Conservation (phyloP, 140 eudicot genomes). For the Senecio squalidus region DNA sequence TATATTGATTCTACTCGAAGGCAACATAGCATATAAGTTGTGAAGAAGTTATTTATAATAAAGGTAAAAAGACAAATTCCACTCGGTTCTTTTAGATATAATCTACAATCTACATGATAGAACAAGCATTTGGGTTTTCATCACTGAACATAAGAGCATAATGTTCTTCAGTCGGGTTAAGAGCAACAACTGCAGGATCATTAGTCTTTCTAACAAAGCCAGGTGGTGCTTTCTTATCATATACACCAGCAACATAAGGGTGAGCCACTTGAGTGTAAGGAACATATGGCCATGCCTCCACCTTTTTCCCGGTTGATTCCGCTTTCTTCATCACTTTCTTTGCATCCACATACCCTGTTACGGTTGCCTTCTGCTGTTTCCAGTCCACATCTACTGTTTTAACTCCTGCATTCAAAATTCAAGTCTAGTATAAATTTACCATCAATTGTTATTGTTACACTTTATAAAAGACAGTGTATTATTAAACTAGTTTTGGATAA, state of each 20-base stretch:
- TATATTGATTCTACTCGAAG: no score
- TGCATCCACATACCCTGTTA: constrained; percentile 53
- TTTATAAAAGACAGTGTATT: no score
- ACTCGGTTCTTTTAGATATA: no score
- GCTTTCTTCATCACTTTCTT: constrained; percentile 59
- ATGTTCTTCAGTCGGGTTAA: constrained; percentile 57
- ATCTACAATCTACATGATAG: constrained; percentile 34
- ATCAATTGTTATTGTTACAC: no score
- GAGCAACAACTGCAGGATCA: constrained; percentile 38
- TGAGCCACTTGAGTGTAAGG: constrained; percentile 58
- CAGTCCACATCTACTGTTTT: constrained; percentile 56
- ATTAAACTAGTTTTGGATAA: no score
- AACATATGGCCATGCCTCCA: constrained; percentile 67
- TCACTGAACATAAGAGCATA: constrained; percentile 65
- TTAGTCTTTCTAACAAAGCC: constrained; percentile 43
- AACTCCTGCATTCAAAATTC: constrained; percentile 29
- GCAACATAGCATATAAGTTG: no score
- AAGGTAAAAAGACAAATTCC: no score
- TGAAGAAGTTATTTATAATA: no score
- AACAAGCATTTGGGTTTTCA: constrained; percentile 62
- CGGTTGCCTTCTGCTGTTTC: constrained; percentile 72
- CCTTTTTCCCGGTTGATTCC: constrained; percentile 45
- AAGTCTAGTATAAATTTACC: no score
- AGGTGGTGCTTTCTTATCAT: constrained; percentile 71
- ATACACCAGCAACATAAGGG: constrained; percentile 55